Percentiles rank a stretch among this genome's conserved stretches.
These are phyloP conservation scores for Colletotrichum eremochloae DNA, from an alignment of 2,329 filamentous ascomycete species.

Conservation along the genomic window DNA sequence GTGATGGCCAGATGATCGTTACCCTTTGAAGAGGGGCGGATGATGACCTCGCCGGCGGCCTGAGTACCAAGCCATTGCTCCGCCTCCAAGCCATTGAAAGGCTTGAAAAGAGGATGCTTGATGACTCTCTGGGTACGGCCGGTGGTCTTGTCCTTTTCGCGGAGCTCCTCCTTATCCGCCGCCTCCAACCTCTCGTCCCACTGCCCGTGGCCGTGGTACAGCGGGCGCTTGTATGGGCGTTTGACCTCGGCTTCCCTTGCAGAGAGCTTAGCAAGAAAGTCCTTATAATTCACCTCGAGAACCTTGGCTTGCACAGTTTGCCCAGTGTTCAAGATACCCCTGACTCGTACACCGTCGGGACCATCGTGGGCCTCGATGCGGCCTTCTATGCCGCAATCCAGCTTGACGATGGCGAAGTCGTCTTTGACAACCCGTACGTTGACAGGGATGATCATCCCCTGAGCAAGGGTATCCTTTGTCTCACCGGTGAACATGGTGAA, in stretches of 20 bases:
- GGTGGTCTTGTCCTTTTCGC: slow-evolving; percentile 87
- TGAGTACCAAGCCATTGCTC: slow-evolving; percentile 93
- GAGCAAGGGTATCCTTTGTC: slow-evolving; percentile 83
- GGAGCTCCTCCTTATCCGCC: slow-evolving; percentile 83
- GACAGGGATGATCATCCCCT: slow-evolving; percentile 94
- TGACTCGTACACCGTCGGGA: slow-evolving; percentile 78
- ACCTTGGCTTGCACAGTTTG: slow-evolving; percentile 93
- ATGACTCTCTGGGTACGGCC: slow-evolving; percentile 93
- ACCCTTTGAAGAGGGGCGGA: slow-evolving; percentile 94
- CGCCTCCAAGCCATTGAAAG: slow-evolving; percentile 92
- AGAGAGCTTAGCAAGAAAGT: slow-evolving; percentile 85
- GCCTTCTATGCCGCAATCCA: slow-evolving; percentile 95
- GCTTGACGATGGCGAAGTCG: slow-evolving; percentile 91
- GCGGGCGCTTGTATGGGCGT: slow-evolving; percentile 75
- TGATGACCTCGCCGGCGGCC: slow-evolving; percentile 89
- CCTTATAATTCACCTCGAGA: slow-evolving; percentile 86
- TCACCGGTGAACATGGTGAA: slow-evolving; percentile 98
- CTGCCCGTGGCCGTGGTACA: slow-evolving; percentile 81
- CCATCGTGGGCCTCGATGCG: slow-evolving; percentile 87
- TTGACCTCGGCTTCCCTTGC: slow-evolving; percentile 85
- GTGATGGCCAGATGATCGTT: slow-evolving; percentile 96
- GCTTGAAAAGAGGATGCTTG: slow-evolving; percentile 96
- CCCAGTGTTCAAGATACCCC: slow-evolving; percentile 80
- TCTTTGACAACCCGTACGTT: slow-evolving; percentile 90
- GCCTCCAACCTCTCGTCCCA: slow-evolving; percentile 91